Evolutionary conservation across 768 basidiomycete genomes (phyloP).

Genomic region (Boletellus ananiceps): DNA sequence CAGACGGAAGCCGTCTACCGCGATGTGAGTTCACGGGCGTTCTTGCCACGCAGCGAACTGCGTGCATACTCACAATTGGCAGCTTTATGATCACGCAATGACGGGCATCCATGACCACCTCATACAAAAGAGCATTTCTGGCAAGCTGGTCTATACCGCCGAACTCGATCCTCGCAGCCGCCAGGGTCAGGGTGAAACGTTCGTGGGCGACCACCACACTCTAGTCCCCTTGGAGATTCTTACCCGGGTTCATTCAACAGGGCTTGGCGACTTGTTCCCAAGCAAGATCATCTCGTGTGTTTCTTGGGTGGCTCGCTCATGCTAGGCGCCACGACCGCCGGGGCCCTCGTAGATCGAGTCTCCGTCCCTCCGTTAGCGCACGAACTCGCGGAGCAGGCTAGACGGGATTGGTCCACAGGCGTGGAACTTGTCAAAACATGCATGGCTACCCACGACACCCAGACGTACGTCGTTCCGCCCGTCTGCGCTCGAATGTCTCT

Average conservation of each 20-base stretch:
- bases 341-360: slow-evolving; percentile 47
- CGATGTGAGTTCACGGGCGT: slow-evolving; percentile 43
- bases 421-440: slow-evolving; percentile 83
- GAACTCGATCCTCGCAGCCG: slow-evolving; percentile 66
- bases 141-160: slow-evolving; percentile 69
- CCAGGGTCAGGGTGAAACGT: slow-evolving; percentile 31
- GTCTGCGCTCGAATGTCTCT: neutral
- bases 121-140: slow-evolving; percentile 54
- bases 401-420: slow-evolving; percentile 80
- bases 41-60: neutral
- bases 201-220: slow-evolving; percentile 13
- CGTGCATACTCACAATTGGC: slow-evolving; percentile 6
- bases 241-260: slow-evolving; percentile 33
- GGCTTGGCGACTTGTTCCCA: slow-evolving; percentile 70
- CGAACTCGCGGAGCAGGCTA: slow-evolving; percentile 57
- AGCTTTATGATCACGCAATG: slow-evolving; percentile 93
- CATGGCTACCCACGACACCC: slow-evolving; percentile 78
- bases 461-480: slow-evolving; percentile 52
- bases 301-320: slow-evolving; percentile 92
- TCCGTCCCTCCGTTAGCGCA: slow-evolving; percentile 64
- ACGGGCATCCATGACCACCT: slow-evolving; percentile 72
- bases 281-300: slow-evolving; percentile 95
- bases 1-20: slow-evolving; percentile 72
- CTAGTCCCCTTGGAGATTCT: slow-evolving; percentile 5
- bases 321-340: slow-evolving; percentile 75